phyloP scores from a whole-genome alignment of 2,329 filamentous ascomycete genomes.

The Alternaria triticimaculans region DNA sequence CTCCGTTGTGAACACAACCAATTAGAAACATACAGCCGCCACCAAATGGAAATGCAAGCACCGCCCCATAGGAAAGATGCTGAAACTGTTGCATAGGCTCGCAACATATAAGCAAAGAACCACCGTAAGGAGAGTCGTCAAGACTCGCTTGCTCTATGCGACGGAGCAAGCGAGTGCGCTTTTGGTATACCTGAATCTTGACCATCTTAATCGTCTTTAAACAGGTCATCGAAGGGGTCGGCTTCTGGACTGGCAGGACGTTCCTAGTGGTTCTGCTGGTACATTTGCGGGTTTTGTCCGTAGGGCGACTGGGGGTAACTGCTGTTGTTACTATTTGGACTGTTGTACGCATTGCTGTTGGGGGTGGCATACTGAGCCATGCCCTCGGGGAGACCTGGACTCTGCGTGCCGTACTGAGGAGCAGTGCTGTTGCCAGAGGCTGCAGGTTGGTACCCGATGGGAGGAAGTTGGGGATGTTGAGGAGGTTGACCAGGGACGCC shows the following conservation, averaged over 20 bases:
- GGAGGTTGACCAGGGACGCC: conserved; percentile 53
- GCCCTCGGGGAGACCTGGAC: conserved; percentile 56
- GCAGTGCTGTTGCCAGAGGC: conserved; percentile 51
- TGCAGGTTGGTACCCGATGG: conserved; percentile 59
- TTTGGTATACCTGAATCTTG: conserved; percentile 10
- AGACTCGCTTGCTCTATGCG: conserved; percentile 15
- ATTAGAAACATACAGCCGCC: conserved; percentile 48
- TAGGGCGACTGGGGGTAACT: conserved; percentile 61
- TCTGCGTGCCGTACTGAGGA: conserved; percentile 55
- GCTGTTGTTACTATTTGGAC: conserved; percentile 51
- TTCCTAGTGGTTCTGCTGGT: conserved; percentile 51
- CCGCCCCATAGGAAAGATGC: conserved; percentile 39
- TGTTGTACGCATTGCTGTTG: conserved; percentile 53
- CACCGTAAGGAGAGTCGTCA: conserved; percentile 36
- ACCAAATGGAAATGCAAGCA: conserved; percentile 48
- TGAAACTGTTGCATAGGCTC: conserved; percentile 34
- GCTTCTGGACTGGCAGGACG: not conserved
- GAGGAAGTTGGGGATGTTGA: conserved; percentile 57
- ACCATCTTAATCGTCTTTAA: not conserved
- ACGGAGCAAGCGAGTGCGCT: conserved; percentile 18
- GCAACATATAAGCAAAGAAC: conserved; percentile 30
- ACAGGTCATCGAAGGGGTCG: not conserved
- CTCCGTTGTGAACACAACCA: conserved; percentile 40
- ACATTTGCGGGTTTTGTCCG: conserved; percentile 56
- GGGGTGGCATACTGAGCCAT: conserved; percentile 57